A percentile compares a stretch with the other conserved stretches of the same genome.
Evolutionary conservation across 2,329 filamentous ascomycete species (phyloP).

Genomic region (Penicillium concentricum): DNA sequence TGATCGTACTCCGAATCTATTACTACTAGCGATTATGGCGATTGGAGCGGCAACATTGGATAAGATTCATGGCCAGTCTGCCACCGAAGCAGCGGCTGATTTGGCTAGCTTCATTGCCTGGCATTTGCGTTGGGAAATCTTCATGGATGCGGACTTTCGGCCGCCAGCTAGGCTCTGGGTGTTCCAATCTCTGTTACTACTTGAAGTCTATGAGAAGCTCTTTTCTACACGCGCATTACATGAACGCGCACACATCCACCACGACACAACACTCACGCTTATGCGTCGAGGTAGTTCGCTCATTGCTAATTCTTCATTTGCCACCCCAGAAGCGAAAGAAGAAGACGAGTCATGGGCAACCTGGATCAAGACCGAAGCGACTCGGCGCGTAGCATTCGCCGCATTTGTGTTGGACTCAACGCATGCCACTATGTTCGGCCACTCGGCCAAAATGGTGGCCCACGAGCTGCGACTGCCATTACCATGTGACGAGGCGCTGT

Average conservation of each 20-base stretch:
- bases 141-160: conserved; percentile 84
- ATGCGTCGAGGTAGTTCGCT: conserved; percentile 93
- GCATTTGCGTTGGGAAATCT: conserved; percentile 94
- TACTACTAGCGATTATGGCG: conserved; percentile 85
- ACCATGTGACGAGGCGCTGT: conserved; percentile 88
- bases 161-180: conserved; percentile 95
- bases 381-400: conserved; percentile 82
- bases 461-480: conserved; percentile 90
- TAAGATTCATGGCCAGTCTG: conserved; percentile 70
- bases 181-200: conserved; percentile 83
- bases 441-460: conserved; percentile 94
- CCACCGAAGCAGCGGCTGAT: conserved; percentile 74
- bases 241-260: conserved; percentile 93
- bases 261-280: conserved; percentile 89
- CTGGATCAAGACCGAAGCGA: conserved; percentile 94
- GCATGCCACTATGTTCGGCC: conserved; percentile 96
- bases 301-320: conserved; percentile 78
- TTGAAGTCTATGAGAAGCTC: conserved; percentile 97
- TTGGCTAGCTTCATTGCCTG: conserved; percentile 87
- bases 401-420: conserved; percentile 95
- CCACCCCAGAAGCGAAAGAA: conserved; percentile 75
- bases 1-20: conserved; percentile 78
- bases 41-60: conserved; percentile 90
- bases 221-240: conserved; percentile 89
- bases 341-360: conserved; percentile 89